Evolutionary conservation across 1,139 yeast genomes (phyloP).

Genomic region (Geotrichum europaeum): DNA sequence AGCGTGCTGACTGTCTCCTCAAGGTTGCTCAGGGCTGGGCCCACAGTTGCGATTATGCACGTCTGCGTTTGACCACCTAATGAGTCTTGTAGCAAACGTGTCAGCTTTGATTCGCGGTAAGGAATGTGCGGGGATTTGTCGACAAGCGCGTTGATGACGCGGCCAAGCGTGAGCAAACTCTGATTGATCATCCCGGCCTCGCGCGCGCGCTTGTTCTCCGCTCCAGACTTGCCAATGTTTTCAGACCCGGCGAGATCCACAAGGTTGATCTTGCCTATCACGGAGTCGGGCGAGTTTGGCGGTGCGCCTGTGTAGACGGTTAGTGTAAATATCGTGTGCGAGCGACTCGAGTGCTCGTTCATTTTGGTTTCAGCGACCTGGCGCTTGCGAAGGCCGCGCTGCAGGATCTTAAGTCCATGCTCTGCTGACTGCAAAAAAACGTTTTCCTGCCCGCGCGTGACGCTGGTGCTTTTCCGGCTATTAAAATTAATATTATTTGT

Average conservation of each 20-base stretch:
- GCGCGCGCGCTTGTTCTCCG: slow-evolving; percentile 67
- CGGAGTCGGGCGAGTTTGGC: slow-evolving; percentile 36
- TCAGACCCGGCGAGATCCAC: slow-evolving; percentile 91
- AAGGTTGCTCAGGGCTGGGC: slow-evolving; percentile 66
- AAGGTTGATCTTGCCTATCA: slow-evolving; percentile 58
- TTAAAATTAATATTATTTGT: background rate
- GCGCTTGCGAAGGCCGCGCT: slow-evolving; percentile 48
- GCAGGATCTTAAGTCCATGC: slow-evolving; percentile 42
- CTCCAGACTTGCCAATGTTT: slow-evolving; percentile 73
- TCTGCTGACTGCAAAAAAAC: slow-evolving; percentile 37
- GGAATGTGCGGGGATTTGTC: slow-evolving; percentile 65
- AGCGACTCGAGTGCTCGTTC: slow-evolving; percentile 67
- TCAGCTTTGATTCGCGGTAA: slow-evolving; percentile 77
- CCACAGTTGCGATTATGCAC: slow-evolving; percentile 70
- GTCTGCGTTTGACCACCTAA: slow-evolving; percentile 81
- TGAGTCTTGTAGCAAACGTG: slow-evolving; percentile 73
- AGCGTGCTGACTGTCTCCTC: slow-evolving; percentile 80
- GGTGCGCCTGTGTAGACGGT: slow-evolving; percentile 40
- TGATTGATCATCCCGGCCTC: slow-evolving; percentile 90
- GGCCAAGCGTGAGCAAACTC: slow-evolving; percentile 71
- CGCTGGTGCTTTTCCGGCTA: slow-evolving; percentile 29
- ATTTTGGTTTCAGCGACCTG: slow-evolving; percentile 64
- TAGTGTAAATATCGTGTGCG: slow-evolving; percentile 69
- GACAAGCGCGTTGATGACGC: slow-evolving; percentile 72
- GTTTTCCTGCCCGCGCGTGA: slow-evolving; percentile 48